Evolutionary conservation across 2,329 filamentous ascomycete species (phyloP).

Genomic region (Cladosporium sp.): DNA sequence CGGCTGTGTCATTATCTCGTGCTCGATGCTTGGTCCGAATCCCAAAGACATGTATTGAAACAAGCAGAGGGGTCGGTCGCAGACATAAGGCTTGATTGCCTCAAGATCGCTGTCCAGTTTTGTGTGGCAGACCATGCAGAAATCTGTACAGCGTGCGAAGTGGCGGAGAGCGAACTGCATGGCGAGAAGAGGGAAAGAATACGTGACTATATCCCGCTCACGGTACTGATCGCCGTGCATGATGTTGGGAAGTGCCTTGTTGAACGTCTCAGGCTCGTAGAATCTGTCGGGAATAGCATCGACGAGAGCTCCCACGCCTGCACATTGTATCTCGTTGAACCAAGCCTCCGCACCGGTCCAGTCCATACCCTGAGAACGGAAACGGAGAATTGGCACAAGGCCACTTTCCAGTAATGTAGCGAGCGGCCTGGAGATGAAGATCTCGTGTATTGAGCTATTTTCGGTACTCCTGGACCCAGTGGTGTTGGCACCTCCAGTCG

Average conservation of each 20-base stretch:
- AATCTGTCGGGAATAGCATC: slow-evolving; percentile 35
- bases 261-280: slow-evolving; percentile 29
- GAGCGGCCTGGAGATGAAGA: slow-evolving; percentile 69
- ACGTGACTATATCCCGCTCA: slow-evolving; percentile 21
- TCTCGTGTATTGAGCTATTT: slow-evolving; percentile 42
- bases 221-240: slow-evolving; percentile 49
- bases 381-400: slow-evolving; percentile 56
- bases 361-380: slow-evolving; percentile 50
- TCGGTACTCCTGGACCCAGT: slow-evolving; percentile 24
- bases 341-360: slow-evolving; percentile 66
- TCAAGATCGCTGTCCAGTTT: slow-evolving; percentile 61
- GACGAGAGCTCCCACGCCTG: slow-evolving; percentile 15
- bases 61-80: slow-evolving; percentile 67
- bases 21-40: slow-evolving; percentile 78
- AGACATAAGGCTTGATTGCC: slow-evolving; percentile 71
- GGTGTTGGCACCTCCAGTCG: neutral
- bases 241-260: slow-evolving; percentile 38
- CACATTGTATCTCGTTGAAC: slow-evolving; percentile 46
- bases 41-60: slow-evolving; percentile 87
- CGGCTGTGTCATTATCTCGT: slow-evolving; percentile 74
- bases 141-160: slow-evolving; percentile 75
- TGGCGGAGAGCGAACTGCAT: slow-evolving; percentile 76
- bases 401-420: slow-evolving; percentile 62
- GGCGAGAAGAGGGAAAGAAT: slow-evolving; percentile 52
- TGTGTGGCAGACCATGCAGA: slow-evolving; percentile 79